phyloP scores from a whole-genome alignment of 148 eudicot genomes.

The Chenopodium quinoa region DNA sequence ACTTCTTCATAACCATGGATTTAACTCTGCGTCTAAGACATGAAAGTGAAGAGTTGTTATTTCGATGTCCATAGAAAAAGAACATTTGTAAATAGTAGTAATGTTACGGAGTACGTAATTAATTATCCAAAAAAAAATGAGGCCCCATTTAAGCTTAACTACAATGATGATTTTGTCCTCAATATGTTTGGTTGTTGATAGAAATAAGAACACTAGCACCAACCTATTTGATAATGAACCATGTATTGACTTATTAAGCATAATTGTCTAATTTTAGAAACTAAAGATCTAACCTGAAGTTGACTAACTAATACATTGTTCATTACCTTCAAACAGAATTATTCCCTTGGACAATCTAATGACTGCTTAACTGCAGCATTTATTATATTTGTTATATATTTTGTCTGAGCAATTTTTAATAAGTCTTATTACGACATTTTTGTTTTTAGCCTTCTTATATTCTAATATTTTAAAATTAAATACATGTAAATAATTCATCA shows the following conservation, averaged over 20 bases:
- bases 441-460: neutral
- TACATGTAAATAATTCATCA: neutral
- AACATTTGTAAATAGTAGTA: too few relatives aligned
- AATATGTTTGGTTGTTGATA: neutral
- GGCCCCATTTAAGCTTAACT: neutral
- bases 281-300: neutral
- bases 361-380: neutral
- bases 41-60: too few relatives aligned
- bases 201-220: neutral
- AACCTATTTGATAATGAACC: neutral
- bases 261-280: neutral
- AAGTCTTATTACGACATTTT: neutral
- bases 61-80: too few relatives aligned
- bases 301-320: neutral
- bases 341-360: neutral
- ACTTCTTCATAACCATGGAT: too few relatives aligned
- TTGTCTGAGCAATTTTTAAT: neutral
- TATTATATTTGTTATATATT: neutral
- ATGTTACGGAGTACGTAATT: too few relatives aligned
- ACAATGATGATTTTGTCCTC: neutral
- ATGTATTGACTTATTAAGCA: neutral
- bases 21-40: too few relatives aligned
- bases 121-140: neutral
- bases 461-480: neutral
- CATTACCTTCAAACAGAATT: neutral